Base-by-base conservation (phyloP, 345 rosid species). In the Gossypium rotundifolium region DNA sequence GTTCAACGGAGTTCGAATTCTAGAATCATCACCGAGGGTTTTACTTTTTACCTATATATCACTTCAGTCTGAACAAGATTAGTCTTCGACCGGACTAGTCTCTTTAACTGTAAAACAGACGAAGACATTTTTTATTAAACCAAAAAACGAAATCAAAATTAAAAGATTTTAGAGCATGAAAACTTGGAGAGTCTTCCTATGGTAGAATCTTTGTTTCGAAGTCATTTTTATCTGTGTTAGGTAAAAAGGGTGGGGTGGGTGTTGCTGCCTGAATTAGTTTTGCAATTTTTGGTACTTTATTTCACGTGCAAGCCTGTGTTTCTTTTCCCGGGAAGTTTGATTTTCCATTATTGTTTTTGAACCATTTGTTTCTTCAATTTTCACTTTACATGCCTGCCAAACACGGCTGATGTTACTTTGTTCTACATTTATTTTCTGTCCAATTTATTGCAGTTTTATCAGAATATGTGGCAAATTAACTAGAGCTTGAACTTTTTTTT, bases 171-270 rank as follows among this genome's bases (percentile, higher is more conserved):
- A 59, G n/a, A 6, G 10, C 51, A 17, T 54, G 49, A 45, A 10
- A 45, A 45, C 49, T 45, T 9, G 8, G 16, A 29, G 29, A 61
- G 44, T 49, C 71, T 49, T 9, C 20, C 12, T 20, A 1, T 27
- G 18, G 46, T 64, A 9, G 14, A 64, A 69, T 49, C 73, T 70
- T 74, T 72, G 60, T 60, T 61, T 11, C 40, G 55, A 80, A 71
- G 73, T 14, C 27, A 33, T 72, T n/a, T 58, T 67, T 40, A 49
- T 65, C 49, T 69, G 74, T 69, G 80, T 76, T 76, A 72, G 81
- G 81, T 74, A 72, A 55, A 11, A 49, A n/a, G 67, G 70, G 45
- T 10, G 51, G 51, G 65, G 66, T 9, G 52, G 53, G 53, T 11
- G 71, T 11, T 65, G 61, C 18, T 65, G 53, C 70, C 33, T 79